Evolutionary conservation across 331 rosid species (phyloP), one percentile per base, ranked within the genome.

Genomic region (Saraca asoca): DNA sequence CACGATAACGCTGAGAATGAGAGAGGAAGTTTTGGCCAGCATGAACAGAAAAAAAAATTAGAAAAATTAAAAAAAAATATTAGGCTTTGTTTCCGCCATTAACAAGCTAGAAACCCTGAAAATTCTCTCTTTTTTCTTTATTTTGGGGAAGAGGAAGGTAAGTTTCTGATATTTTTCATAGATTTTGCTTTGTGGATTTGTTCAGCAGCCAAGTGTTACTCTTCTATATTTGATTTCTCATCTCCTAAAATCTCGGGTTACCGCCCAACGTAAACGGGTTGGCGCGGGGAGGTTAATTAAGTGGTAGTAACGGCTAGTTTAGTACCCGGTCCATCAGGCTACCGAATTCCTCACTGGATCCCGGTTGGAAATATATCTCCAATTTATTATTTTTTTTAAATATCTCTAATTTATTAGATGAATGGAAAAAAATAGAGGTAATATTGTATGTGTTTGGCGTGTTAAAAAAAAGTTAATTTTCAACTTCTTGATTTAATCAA

Each of bases 201-300:
- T 56, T 34, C 42, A 14, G 14, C 19, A 15, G 58, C 50, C 75
- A 49, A 13, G 64, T 24, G 31, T 54, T 59, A 2, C 56, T 67
- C 41, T 63, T 0, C 56, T 12, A 56, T 8, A 2, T 65, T 42
- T 5, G 15, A 17, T 55, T 24, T 4, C 64, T 43, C 42, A 5
- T 56, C 62, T 35, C 81, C 72, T 68, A 42, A 0, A 61, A 80
- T 54, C 13, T 42, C 41, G 78, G 72, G 37, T 75, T 80, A 49
- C 78, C 81, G 72, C 69, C 56, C 50, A 70, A 50, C 24, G 50
- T 29, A 4, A 13, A 51, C 10, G 12, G 56, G 50, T 38, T 58
- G 39, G 43, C 12, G 18, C 31, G 31, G 1, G 31, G 31, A 24
- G 2, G 31, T 24, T 24, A 24, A 24, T 1, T 24, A 24, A 1